Base-by-base conservation (phyloP, 352 stramenopile species). In the Globisporangium splendens region DNA sequence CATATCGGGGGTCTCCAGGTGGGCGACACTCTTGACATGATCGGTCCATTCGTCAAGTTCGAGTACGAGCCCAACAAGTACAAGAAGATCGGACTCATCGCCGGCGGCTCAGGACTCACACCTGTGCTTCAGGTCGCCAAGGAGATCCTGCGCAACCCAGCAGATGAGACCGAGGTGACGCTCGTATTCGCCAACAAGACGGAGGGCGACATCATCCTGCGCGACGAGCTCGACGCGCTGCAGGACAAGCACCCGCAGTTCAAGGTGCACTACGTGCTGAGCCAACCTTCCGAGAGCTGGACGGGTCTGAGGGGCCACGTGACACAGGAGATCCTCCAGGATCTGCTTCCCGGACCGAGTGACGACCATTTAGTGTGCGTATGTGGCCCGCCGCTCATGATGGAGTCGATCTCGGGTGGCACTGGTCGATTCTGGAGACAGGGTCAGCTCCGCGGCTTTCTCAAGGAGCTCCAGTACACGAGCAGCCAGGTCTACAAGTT, bases 91-190 rank as follows among this genome's bases (percentile, higher is more conserved):
- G 88, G 86, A 7, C 69, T 97, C 55, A 86, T 98, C 58, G 90
- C 91, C 52, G 91, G 90, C 18, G 91, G 91, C 65, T 96, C 86
- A 46, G 91, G 89, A 22, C 83, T 97, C 68, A 96, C 89, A 44
- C 89, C 89, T 22, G 96, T 96, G 87, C 75, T 96, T 38, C 87
- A 96, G 69, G 62, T 96, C 49, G 79, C n/a, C n/a, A n/a, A n/a
- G n/a, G n/a, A n/a, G n/a, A n/a, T n/a, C n/a, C n/a, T n/a, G n/a
- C n/a, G n/a, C n/a, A n/a, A n/a, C n/a, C n/a, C n/a, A n/a, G n/a
- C n/a, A n/a, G n/a, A n/a, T n/a, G n/a, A n/a, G n/a, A n/a, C n/a
- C n/a, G n/a, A n/a, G n/a, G n/a, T n/a, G n/a, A n/a, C n/a, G n/a
- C n/a, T n/a, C n/a, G n/a, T n/a, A n/a, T n/a, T n/a, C n/a, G n/a